Conservation (phyloP, 208 protist genomes). For the Crithidia thermophila region DNA sequence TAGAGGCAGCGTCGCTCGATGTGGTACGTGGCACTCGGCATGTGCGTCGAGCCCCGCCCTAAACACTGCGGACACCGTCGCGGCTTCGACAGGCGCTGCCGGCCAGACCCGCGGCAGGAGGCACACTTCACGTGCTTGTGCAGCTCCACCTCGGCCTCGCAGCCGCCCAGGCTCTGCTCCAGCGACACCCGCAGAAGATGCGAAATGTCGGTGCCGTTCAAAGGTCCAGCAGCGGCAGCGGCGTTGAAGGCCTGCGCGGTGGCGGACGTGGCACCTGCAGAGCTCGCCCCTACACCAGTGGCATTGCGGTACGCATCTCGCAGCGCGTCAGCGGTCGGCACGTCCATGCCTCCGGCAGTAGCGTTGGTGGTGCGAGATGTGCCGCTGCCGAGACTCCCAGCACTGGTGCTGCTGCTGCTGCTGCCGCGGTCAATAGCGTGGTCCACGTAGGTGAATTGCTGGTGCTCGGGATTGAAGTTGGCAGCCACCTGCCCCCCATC, state of each 20-base stretch:
- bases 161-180: conserved; percentile 73
- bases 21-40: conserved; percentile 88
- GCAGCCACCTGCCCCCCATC: conserved; percentile 75
- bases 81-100: conserved; percentile 30
- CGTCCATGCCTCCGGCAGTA: not conserved
- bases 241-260: conserved; percentile 49
- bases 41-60: conserved; percentile 59
- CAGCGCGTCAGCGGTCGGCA: conserved; percentile 45
- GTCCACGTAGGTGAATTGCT: conserved; percentile 68
- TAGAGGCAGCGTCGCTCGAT: conserved; percentile 80
- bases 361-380: not conserved
- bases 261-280: conserved; percentile 29
- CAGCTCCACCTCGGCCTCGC: conserved; percentile 46
- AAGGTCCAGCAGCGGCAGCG: conserved; percentile 37
- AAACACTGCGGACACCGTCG: conserved; percentile 83
- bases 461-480: conserved; percentile 86
- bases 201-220: conserved; percentile 55
- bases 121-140: conserved; percentile 52
- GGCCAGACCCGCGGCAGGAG: conserved; percentile 56
- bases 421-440: conserved; percentile 42
- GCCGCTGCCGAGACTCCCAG: not conserved
- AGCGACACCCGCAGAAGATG: conserved; percentile 75
- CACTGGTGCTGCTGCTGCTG: not conserved
- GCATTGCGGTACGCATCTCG: conserved; percentile 46
- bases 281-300: conserved; percentile 27